These are phyloP conservation scores for Sclerotinia trifoliorum DNA, from an alignment of 2,329 filamentous ascomycete genomes.

Conservation along the genomic window DNA sequence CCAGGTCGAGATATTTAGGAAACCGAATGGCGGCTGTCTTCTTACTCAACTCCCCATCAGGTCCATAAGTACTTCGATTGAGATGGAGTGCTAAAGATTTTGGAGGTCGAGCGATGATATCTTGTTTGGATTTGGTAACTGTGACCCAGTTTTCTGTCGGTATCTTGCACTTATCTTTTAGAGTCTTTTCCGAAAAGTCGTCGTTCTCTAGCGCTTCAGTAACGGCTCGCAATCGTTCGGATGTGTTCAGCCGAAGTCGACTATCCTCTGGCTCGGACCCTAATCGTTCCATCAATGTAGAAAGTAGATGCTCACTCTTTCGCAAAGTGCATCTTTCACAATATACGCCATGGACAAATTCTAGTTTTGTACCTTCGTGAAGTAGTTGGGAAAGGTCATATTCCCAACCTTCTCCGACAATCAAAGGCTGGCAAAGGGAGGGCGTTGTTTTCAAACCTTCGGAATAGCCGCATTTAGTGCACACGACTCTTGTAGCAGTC, in stretches of 20 bases:
- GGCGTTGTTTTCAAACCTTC: constrained; percentile 87
- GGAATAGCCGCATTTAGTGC: constrained; percentile 78
- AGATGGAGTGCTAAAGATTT: constrained; percentile 81
- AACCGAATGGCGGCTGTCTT: constrained; percentile 80
- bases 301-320: constrained; percentile 50
- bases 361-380: constrained; percentile 80
- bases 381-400: constrained; percentile 78
- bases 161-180: constrained; percentile 64
- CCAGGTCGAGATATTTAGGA: constrained; percentile 70
- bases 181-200: constrained; percentile 70
- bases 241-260: constrained; percentile 39
- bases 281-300: constrained; percentile 47
- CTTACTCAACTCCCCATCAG: constrained; percentile 75
- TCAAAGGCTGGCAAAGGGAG: constrained; percentile 90
- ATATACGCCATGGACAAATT: constrained; percentile 84
- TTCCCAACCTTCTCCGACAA: constrained; percentile 61
- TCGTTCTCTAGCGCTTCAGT: constrained; percentile 73
- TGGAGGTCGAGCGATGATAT: constrained; percentile 79
- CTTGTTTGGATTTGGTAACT: constrained; percentile 86
- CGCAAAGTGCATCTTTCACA: constrained; percentile 88
- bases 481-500: constrained; percentile 84
- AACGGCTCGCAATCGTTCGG: constrained; percentile 62
- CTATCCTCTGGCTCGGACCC: constrained; percentile 36
- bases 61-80: constrained; percentile 87
- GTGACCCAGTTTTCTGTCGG: constrained; percentile 65